A percentile compares a stretch with the other conserved stretches of the same genome.
Evolutionary conservation across 2,329 filamentous ascomycete genomes (phyloP).

Genomic region (Leptosphaerulina australis): DNA sequence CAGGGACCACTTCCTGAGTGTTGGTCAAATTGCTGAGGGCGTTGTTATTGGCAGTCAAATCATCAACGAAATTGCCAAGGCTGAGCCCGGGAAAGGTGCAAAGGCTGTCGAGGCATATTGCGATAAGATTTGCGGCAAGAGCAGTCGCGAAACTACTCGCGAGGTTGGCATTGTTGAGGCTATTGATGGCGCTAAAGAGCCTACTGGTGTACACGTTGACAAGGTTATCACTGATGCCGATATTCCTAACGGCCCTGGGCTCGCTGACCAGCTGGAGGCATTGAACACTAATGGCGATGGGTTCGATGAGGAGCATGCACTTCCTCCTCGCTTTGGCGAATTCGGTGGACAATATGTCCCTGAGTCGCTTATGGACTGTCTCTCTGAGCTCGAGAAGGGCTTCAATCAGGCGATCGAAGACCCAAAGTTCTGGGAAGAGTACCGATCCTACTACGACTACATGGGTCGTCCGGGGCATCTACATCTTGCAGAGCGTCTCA

Average conservation of each 20-base stretch:
- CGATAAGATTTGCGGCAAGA: constrained; percentile 69
- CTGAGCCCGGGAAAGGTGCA: constrained; percentile 68
- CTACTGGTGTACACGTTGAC: constrained; percentile 70
- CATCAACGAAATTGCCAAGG: constrained; percentile 76
- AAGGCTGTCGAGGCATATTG: constrained; percentile 87
- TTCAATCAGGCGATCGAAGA: constrained; percentile 89
- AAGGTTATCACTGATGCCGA: constrained; percentile 67
- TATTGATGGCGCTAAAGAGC: constrained; percentile 65
- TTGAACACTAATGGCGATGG: constrained; percentile 67
- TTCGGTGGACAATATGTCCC: constrained; percentile 98
- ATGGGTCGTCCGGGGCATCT: constrained; percentile 94
- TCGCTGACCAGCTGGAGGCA: constrained; percentile 84
- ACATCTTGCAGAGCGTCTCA: constrained; percentile 86
- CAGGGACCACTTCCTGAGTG: constrained; percentile 86
- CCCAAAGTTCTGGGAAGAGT: constrained; percentile 95
- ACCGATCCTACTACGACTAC: constrained; percentile 92
- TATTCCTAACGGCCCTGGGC: constrained; percentile 63
- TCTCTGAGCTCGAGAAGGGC: constrained; percentile 86
- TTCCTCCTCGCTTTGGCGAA: constrained; percentile 88
- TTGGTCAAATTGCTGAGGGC: constrained; percentile 84
- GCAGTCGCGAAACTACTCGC: constrained; percentile 59
- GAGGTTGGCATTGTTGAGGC: constrained; percentile 75
- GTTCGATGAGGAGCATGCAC: constrained; percentile 54
- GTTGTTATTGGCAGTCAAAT: constrained; percentile 98
- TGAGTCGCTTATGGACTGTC: constrained; percentile 96